Evolutionary conservation across 176 grass and related monocot species (phyloP).

Genomic region (Aegilops longissima): DNA sequence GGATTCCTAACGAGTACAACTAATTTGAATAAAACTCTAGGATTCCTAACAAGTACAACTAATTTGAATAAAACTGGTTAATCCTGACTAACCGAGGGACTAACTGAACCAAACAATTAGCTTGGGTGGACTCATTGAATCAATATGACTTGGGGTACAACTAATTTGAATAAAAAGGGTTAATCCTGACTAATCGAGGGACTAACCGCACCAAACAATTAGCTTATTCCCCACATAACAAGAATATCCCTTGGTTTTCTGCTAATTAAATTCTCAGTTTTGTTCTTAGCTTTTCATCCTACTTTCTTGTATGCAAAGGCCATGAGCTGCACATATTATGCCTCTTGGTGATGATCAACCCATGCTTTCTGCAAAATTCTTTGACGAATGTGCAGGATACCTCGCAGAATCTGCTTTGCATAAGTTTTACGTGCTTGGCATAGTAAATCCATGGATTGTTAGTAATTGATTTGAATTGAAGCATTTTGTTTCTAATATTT

Average conservation of each 20-base stretch:
- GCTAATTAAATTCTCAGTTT: background rate
- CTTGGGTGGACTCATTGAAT: background rate
- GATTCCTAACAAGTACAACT: background rate
- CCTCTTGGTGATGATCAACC: background rate
- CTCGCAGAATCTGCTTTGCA: background rate
- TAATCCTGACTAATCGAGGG: background rate
- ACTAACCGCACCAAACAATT: background rate
- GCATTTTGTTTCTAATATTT: background rate
- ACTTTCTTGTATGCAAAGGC: conserved; percentile 13
- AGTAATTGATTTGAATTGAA: conserved; percentile 19
- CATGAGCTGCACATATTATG: conserved; percentile 8
- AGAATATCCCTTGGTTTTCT: background rate
- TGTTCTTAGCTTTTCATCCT: conserved; percentile 14
- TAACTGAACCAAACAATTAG: background rate
- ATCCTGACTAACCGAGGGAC: background rate
- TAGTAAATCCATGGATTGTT: background rate
- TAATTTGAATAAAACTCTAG: background rate
- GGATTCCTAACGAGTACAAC: background rate
- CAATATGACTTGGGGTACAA: background rate
- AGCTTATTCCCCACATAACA: background rate
- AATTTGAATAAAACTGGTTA: background rate
- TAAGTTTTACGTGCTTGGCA: conserved; percentile 8
- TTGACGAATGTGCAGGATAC: background rate
- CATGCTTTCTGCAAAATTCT: background rate
- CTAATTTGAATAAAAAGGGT: background rate